These are phyloP conservation scores for Tetramitus jugosus DNA, from an alignment of 208 protist genomes.

Conservation along the genomic window DNA sequence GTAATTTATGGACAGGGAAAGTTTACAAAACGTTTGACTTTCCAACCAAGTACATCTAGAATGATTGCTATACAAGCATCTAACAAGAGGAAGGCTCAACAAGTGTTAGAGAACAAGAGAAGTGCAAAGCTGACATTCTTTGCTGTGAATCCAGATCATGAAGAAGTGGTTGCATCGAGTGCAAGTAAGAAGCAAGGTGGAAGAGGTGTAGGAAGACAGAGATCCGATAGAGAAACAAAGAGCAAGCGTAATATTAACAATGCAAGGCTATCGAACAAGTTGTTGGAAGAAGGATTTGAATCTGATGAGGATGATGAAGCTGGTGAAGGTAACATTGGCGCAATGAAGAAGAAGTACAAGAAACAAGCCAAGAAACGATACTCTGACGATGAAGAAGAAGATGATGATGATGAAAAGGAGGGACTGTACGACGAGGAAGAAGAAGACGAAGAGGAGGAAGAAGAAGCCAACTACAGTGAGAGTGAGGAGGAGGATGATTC, in stretches of 20 bases:
- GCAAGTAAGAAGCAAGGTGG: not conserved
- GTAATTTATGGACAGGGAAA: not conserved
- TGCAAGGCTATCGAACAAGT: not conserved
- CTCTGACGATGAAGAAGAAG: not conserved
- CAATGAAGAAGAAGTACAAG: not conserved
- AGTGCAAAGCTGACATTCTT: not conserved
- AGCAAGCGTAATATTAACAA: not conserved
- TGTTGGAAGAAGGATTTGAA: not conserved
- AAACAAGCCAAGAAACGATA: not conserved
- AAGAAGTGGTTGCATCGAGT: not conserved
- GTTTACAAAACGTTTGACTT: not conserved
- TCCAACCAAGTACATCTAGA: not conserved
- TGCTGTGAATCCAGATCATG: not conserved
- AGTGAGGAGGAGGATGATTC: too few relatives aligned
- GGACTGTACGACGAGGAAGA: not conserved
- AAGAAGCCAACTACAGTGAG: not conserved
- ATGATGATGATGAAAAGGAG: not conserved
- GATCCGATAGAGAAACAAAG: not conserved
- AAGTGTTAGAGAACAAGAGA: not conserved
- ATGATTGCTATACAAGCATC: not conserved
- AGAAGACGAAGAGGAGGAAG: too few relatives aligned
- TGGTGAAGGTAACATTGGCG: not conserved
- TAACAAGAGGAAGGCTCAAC: not conserved
- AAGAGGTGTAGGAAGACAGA: not conserved
- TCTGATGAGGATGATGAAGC: slow-evolving; percentile 5